Conservation (phyloP, 2,329 filamentous ascomycete species). For the Cordyceps pruinosa region DNA sequence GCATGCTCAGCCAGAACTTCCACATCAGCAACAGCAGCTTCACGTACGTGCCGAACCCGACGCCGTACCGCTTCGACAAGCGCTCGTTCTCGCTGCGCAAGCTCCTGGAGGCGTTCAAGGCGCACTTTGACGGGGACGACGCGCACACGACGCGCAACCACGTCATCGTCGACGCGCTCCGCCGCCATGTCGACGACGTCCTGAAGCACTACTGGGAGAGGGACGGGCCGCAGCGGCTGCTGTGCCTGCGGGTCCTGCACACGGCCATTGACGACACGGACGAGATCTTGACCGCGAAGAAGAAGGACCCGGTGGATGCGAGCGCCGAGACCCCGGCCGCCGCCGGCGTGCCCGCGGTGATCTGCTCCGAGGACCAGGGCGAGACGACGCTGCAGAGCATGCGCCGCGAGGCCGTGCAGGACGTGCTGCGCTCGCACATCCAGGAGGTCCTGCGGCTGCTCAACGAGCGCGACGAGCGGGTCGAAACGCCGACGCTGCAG, state of each 20-base stretch:
- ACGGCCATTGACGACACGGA: slow-evolving; percentile 36
- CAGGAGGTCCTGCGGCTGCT: slow-evolving; percentile 42
- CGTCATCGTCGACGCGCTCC: slow-evolving; percentile 20
- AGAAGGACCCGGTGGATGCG: slow-evolving; percentile 11
- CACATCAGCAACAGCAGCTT: slow-evolving; percentile 44
- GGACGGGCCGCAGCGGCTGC: slow-evolving; percentile 22
- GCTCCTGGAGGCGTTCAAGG: slow-evolving; percentile 33
- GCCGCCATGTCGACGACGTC: slow-evolving; percentile 21
- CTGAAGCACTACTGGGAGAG: slow-evolving; percentile 19
- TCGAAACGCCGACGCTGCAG: slow-evolving; percentile 20
- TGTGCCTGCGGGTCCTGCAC: slow-evolving; percentile 33
- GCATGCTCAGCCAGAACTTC: slow-evolving; percentile 47
- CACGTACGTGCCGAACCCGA: slow-evolving; percentile 51
- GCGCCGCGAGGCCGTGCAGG: slow-evolving; percentile 32
- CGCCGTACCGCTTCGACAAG: slow-evolving; percentile 46
- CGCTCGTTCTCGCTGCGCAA: slow-evolving; percentile 38
- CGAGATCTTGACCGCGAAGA: slow-evolving; percentile 32
- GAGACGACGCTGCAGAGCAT: slow-evolving; percentile 18
- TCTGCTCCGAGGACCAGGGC: slow-evolving; percentile 1
- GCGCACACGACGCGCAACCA: slow-evolving; percentile 17
- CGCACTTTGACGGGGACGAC: slow-evolving; percentile 21
- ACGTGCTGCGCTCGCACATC: slow-evolving; percentile 43
- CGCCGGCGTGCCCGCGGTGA: neutral
- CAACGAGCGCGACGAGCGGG: slow-evolving; percentile 31
- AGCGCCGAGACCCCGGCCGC: neutral